Base-by-base conservation (phyloP, 1,284 basidiomycete genomes). In the Microbotryomycetes sp. region DNA sequence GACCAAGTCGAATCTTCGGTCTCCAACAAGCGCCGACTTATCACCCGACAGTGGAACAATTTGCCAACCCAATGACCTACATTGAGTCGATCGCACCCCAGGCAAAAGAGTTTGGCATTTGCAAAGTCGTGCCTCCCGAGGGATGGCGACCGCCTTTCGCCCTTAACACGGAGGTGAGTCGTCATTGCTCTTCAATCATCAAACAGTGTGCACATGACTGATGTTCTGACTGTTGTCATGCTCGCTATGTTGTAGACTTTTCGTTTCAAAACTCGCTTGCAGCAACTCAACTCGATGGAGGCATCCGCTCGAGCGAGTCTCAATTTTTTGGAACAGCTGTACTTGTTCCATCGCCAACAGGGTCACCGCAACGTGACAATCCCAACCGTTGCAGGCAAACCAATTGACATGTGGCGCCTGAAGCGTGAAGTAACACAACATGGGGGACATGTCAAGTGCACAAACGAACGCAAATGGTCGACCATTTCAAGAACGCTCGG, bases 91-190 rank as follows among this genome's bases (percentile, higher is more conserved):
- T 96, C 71, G 84, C 88, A 7, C 72, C 74, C 26, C 74, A 76
- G 47, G 92, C 88, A 0, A 84, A 81, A 71, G 78, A 83, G 52
- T 92, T 84, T 74, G 96, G 96, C 31, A 93, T 99, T 71, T 92
- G 89, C 79, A 99, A 99, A 80, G 86, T 99, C 64, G 83, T 97
- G 23, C 96, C 96, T 61, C 96, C 96, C 1, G 80, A 83, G 63
- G 89, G 85, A 42, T 98, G 96, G 96, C 84, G 87, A 70, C 94
- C 97, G 84, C 91, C 93, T 16, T 98, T 97, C 76, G 86, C 89
- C n/a, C 88, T 93, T 49, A 87, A 97, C 75, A 91, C 92, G 31
- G 88, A 92, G 82, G 91, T 91, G 61, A 61, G 79, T 77, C 53
- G 76, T 36, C 22, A 12, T 49, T 9, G n/a, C n/a, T n/a, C n/a